phyloP scores from a whole-genome alignment of 441 rosid genomes.

The Heliophila coronopifolia region DNA sequence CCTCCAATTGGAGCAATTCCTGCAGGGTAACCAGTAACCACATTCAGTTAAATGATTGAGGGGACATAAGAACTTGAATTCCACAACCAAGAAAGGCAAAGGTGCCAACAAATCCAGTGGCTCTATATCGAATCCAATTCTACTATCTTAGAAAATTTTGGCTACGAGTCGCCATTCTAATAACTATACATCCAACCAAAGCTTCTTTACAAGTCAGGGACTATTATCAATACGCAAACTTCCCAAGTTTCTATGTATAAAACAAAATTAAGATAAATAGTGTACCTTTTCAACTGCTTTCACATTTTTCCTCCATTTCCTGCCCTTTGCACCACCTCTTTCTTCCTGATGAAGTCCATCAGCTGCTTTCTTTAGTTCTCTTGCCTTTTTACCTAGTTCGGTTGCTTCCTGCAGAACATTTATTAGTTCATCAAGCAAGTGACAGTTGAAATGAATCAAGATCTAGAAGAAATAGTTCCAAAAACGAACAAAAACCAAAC shows the following conservation, averaged over 20 bases:
- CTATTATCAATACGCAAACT: background rate
- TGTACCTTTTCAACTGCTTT: slow-evolving; percentile 86
- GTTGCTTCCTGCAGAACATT: slow-evolving; percentile 74
- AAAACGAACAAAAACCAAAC: slow-evolving; percentile 29
- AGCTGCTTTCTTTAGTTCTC: slow-evolving; percentile 88
- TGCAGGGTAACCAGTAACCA: slow-evolving; percentile 32
- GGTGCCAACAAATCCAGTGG: background rate
- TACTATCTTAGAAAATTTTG: slow-evolving; percentile 1
- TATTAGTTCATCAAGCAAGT: background rate
- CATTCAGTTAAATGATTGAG: slow-evolving; percentile 4
- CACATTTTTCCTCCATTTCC: slow-evolving; percentile 95
- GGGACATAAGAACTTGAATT: background rate
- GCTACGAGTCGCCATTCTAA: background rate
- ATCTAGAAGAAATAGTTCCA: background rate
- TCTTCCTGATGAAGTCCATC: slow-evolving; percentile 95
- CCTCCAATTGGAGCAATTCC: slow-evolving; percentile 92
- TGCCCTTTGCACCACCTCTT: slow-evolving; percentile 84
- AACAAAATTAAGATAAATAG: slow-evolving; percentile 1
- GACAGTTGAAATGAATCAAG: slow-evolving; percentile 5
- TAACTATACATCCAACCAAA: background rate
- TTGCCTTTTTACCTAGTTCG: slow-evolving; percentile 92
- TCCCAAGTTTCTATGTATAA: background rate
- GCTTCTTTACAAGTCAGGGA: background rate
- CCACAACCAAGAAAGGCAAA: background rate
- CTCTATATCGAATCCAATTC: background rate